Evolutionary conservation across 495 filamentous ascomycete species (phyloP).

Genomic region (Astrothelium macrocarpum): DNA sequence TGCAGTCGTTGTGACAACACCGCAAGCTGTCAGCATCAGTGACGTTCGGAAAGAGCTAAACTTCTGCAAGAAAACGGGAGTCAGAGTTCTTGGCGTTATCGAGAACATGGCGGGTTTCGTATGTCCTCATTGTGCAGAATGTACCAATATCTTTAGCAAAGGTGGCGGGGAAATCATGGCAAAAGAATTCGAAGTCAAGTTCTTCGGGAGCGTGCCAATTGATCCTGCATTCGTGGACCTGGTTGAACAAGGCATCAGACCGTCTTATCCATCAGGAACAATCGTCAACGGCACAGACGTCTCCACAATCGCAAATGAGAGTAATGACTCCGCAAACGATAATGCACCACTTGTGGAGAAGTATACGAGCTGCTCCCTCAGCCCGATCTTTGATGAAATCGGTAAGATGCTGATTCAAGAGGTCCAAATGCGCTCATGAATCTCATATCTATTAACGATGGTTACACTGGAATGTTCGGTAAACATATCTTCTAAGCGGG

Average conservation of each 20-base stretch:
- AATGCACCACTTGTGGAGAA: conserved; percentile 52
- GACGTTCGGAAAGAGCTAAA: conserved; percentile 96
- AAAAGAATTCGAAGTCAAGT: conserved; percentile 67
- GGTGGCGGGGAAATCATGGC: conserved; percentile 91
- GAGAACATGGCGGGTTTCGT: conserved; percentile 98
- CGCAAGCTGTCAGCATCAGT: conserved; percentile 84
- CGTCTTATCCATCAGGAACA: conserved; percentile 33
- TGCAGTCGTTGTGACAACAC: conserved; percentile 91
- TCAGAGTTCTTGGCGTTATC: conserved; percentile 76
- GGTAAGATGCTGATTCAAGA: conserved; percentile 39
- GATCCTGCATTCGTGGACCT: conserved; percentile 63
- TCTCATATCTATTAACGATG: background rate
- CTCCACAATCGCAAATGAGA: conserved; percentile 22
- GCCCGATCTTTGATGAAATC: conserved; percentile 61
- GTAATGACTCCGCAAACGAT: conserved; percentile 17
- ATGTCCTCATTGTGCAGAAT: conserved; percentile 88
- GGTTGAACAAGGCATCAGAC: conserved; percentile 51
- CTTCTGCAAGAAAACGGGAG: conserved; percentile 80
- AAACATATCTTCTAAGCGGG: background rate
- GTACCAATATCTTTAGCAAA: conserved; percentile 82
- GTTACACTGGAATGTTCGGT: conserved; percentile 1
- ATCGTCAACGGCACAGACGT: conserved; percentile 21
- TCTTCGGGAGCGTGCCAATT: conserved; percentile 80
- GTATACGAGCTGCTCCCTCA: conserved; percentile 69
- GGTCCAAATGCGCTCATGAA: background rate